Evolutionary conservation across 228 moss, liverwort and hornwort genomes (phyloP).

Genomic region (Sphagnum fallax): DNA sequence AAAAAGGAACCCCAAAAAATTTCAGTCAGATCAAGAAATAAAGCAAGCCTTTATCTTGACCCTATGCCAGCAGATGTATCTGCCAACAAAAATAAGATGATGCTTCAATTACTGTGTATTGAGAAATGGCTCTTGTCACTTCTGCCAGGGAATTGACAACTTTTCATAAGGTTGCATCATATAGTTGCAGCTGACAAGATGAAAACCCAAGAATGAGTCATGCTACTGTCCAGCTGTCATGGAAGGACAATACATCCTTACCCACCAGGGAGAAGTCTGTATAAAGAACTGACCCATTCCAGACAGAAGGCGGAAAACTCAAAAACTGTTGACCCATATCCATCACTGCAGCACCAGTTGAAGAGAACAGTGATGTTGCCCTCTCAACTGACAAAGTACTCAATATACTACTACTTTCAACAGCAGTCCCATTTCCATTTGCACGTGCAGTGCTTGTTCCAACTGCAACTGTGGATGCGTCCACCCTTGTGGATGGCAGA

Average conservation of each 20-base stretch:
- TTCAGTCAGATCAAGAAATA: neutral
- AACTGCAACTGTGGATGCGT: constrained; percentile 3
- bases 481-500: constrained; percentile 16
- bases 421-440: constrained; percentile 14
- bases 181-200: neutral
- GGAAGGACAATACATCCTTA: too few relatives aligned
- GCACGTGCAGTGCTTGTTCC: too few relatives aligned
- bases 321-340: constrained; percentile 81
- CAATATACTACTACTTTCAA: constrained; percentile 23
- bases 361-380: constrained; percentile 68
- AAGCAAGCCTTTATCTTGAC: neutral
- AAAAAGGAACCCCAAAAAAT: neutral
- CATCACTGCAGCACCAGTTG: constrained; percentile 76
- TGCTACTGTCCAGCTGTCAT: too few relatives aligned
- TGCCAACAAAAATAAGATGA: neutral
- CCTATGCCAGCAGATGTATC: neutral
- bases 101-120: neutral
- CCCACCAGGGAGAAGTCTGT: too few relatives aligned
- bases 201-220: too few relatives aligned
- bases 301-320: constrained; percentile 80
- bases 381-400: constrained; percentile 62
- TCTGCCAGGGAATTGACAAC: neutral
- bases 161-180: neutral
- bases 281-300: constrained; percentile 79
- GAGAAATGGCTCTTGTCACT: neutral